phyloP scores from a whole-genome alignment of 257 asterid species.

The Capsicum rhomboideum region DNA sequence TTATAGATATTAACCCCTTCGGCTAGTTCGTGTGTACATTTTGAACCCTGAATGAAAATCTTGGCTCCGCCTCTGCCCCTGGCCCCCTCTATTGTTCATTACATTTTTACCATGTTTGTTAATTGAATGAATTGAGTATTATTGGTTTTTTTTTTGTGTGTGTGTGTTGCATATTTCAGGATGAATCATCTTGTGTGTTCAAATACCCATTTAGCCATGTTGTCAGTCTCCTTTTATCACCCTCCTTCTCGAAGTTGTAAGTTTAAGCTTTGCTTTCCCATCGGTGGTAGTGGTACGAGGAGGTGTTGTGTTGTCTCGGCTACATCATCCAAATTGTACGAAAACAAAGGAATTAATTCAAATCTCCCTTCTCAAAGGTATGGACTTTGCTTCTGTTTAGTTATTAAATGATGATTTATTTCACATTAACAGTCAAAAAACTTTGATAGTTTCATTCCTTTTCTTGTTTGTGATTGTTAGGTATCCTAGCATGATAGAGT shows the following conservation, averaged over 20 bases:
- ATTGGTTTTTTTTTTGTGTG: no score
- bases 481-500: background rate
- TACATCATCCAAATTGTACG: slow-evolving; percentile 14
- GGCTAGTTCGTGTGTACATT: no score
- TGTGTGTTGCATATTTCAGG: slow-evolving; percentile 38
- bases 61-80: no score
- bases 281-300: slow-evolving; percentile 6
- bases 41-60: no score
- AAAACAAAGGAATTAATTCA: slow-evolving; percentile 13
- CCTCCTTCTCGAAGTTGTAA: slow-evolving; percentile 22
- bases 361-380: slow-evolving; percentile 40
- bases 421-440: background rate
- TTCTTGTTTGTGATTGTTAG: background rate
- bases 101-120: no score
- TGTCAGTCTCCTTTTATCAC: slow-evolving; percentile 9
- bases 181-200: slow-evolving; percentile 16
- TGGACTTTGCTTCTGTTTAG: background rate
- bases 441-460: background rate
- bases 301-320: slow-evolving; percentile 24
- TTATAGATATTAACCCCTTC: no score
- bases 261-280: slow-evolving; percentile 26
- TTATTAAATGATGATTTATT: no score
- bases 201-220: slow-evolving; percentile 7
- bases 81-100: no score
- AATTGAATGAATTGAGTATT: no score